A percentile compares a stretch with the other conserved stretches of the same genome.
These are phyloP conservation scores for Ophiostoma fasciatum DNA, from an alignment of 2,329 filamentous ascomycete species.

Conservation along the genomic window DNA sequence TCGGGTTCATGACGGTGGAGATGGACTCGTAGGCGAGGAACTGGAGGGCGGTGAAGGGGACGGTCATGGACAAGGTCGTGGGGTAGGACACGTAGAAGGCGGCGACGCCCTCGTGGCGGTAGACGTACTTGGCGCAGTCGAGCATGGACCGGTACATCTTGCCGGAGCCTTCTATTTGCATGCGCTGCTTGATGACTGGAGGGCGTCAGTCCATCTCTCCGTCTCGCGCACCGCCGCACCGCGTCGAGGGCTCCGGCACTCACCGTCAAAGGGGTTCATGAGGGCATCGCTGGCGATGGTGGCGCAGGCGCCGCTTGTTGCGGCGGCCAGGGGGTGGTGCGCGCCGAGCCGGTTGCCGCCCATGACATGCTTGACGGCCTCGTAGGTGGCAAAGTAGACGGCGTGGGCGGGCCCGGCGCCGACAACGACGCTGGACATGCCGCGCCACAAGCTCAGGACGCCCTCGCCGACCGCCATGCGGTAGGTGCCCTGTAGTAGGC, in stretches of 20 bases:
- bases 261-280: slow-evolving; percentile 99
- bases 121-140: slow-evolving; percentile 80
- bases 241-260: too few species aligned
- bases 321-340: slow-evolving; percentile 87
- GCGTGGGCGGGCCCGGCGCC: slow-evolving; percentile 94
- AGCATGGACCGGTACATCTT: slow-evolving; percentile 70
- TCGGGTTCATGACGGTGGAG: slow-evolving; percentile 83
- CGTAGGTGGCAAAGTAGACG: slow-evolving; percentile 96
- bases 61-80: slow-evolving; percentile 95
- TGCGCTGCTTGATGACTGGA: slow-evolving; percentile 94
- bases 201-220: too few species aligned
- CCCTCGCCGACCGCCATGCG: slow-evolving; percentile 87
- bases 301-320: slow-evolving; percentile 81
- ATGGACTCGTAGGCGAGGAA: slow-evolving; percentile 97
- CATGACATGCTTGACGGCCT: slow-evolving; percentile 90
- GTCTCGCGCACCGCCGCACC: too few species aligned
- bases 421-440: slow-evolving; percentile 89
- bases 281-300: slow-evolving; percentile 95
- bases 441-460: slow-evolving; percentile 83
- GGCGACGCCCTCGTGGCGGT: slow-evolving; percentile 69
- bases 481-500: slow-evolving; percentile 81
- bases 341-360: slow-evolving; percentile 78
- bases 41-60: slow-evolving; percentile 92
- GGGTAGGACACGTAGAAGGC: slow-evolving; percentile 99
- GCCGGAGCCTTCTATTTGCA: slow-evolving; percentile 94